Evolutionary conservation across 768 basidiomycete species (phyloP).

Genomic region (Obba rivulosa): DNA sequence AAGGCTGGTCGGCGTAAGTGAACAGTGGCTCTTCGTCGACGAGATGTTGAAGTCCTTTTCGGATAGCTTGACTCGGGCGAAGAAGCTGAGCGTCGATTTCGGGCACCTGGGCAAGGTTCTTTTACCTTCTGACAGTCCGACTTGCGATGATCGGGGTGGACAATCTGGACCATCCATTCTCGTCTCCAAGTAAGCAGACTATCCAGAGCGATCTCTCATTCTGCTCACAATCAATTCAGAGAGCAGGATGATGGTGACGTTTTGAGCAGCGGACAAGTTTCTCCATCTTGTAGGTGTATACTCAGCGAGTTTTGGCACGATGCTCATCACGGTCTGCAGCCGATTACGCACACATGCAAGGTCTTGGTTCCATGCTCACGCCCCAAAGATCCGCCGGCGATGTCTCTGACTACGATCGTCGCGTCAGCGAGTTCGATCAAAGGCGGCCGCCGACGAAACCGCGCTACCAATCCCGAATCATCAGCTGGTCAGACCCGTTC

Average conservation of each 20-base stretch:
- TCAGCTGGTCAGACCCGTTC: conserved; percentile 52
- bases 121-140: conserved; percentile 15
- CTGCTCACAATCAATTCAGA: conserved; percentile 11
- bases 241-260: conserved; percentile 54
- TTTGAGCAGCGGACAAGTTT: conserved; percentile 75
- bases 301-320: neutral
- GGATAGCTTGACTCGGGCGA: conserved; percentile 22
- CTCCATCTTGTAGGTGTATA: conserved; percentile 53
- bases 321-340: conserved; percentile 12
- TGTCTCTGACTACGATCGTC: conserved; percentile 28
- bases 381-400: conserved; percentile 21
- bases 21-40: neutral
- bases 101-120: conserved; percentile 15
- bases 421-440: conserved; percentile 33
- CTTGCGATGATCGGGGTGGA: conserved; percentile 11
- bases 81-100: conserved; percentile 30
- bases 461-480: conserved; percentile 35
- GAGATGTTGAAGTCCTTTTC: neutral
- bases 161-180: conserved; percentile 13
- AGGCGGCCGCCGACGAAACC: conserved; percentile 35
- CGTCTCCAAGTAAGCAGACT: neutral
- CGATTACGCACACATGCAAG: conserved; percentile 15
- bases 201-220: neutral
- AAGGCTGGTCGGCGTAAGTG: conserved; percentile 44
- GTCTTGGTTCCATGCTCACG: conserved; percentile 12